phyloP scores from a whole-genome alignment of 805 yeast genomes.

The Ogataea sp. region DNA sequence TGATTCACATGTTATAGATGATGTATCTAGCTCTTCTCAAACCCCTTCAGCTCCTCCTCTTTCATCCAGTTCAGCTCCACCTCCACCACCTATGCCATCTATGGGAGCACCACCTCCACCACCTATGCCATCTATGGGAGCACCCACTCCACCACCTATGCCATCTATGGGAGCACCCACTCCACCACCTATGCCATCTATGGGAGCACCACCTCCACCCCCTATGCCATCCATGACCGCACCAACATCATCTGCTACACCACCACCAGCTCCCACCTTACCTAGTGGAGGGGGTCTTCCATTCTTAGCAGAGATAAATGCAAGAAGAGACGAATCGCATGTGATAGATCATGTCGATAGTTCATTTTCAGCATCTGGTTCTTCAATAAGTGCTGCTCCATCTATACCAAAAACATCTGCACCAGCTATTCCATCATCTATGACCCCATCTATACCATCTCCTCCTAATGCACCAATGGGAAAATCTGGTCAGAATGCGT shows the following conservation, averaged over 20 bases:
- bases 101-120: constrained; percentile 16
- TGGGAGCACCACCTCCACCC: constrained; percentile 15
- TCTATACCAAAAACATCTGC: constrained; percentile 4
- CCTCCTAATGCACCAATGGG: constrained; percentile 12
- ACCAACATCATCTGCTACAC: constrained; percentile 5
- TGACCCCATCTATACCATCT: constrained; percentile 16
- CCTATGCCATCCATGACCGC: constrained; percentile 12
- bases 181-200: constrained; percentile 17
- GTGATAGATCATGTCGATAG: constrained; percentile 33
- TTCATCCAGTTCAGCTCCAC: constrained; percentile 16
- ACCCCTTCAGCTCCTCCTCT: constrained; percentile 10
- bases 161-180: constrained; percentile 15
- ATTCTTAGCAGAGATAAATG: constrained; percentile 50
- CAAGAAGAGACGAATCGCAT: constrained; percentile 41
- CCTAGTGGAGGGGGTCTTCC: constrained; percentile 27
- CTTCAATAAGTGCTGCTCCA: constrained; percentile 4
- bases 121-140: constrained; percentile 3
- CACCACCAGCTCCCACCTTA: constrained; percentile 17
- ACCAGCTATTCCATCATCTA: constrained; percentile 19
- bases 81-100: constrained; percentile 14
- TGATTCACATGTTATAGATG: constrained; percentile 44
- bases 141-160: constrained; percentile 7
- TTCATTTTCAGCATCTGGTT: constrained; percentile 5
- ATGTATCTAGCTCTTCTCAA: no score
- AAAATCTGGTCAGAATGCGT: constrained; percentile 7